Conservation (phyloP, 2,329 filamentous ascomycete species). For the Xylariaceae sp. region DNA sequence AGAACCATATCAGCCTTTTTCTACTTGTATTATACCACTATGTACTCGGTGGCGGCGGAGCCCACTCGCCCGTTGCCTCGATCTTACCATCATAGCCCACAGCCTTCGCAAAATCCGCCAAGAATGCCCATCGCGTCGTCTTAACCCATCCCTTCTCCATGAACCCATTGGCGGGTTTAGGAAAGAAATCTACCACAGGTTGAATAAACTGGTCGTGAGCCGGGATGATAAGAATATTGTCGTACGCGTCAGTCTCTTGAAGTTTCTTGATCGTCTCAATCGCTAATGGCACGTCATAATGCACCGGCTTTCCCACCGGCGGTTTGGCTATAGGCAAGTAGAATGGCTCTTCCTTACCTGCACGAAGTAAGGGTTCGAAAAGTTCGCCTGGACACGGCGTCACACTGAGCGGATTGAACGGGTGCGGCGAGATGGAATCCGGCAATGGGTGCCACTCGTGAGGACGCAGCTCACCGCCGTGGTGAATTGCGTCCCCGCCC, state of each 20-base stretch:
- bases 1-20: neutral
- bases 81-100: constrained; percentile 37
- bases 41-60: constrained; percentile 4
- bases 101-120: constrained; percentile 51
- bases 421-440: constrained; percentile 41
- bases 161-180: constrained; percentile 50
- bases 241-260: constrained; percentile 28
- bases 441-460: constrained; percentile 32
- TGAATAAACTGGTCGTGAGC: constrained; percentile 32
- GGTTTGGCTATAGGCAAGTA: constrained; percentile 30
- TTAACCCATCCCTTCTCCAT: constrained; percentile 47
- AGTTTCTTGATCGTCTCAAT: constrained; percentile 36
- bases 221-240: constrained; percentile 26
- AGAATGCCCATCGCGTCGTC: constrained; percentile 51
- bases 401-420: constrained; percentile 34
- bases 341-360: constrained; percentile 37
- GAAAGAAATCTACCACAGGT: constrained; percentile 52
- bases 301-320: constrained; percentile 17
- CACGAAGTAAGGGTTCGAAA: constrained; percentile 38
- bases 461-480: constrained; percentile 29
- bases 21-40: neutral
- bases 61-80: constrained; percentile 22
- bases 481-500: constrained; percentile 28
- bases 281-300: constrained; percentile 11
- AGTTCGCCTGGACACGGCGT: constrained; percentile 37